Evolutionary conservation across 202 grass and related monocot genomes (phyloP).

Genomic region (Cymbopogon flexuosus): DNA sequence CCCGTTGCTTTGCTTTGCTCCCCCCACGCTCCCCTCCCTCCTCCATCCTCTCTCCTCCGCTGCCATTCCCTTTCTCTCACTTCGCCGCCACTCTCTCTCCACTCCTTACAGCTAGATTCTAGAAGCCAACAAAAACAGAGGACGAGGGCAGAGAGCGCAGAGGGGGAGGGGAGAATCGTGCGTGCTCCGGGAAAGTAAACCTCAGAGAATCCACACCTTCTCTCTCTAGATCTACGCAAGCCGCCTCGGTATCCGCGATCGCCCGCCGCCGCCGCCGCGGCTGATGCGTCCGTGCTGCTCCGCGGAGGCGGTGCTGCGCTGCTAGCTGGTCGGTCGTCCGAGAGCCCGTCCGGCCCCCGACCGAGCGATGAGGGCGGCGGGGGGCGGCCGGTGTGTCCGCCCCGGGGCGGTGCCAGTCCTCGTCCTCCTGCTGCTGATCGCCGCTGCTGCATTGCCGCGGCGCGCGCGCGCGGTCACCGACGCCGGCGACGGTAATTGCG

Average conservation of each 20-base stretch:
- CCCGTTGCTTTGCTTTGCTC: too few species aligned
- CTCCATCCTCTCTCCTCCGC: too few species aligned
- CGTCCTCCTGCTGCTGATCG: constrained; percentile 22
- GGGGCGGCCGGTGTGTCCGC: not conserved
- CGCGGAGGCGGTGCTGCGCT: not conserved
- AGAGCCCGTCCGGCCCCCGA: not conserved
- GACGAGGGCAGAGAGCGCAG: not conserved
- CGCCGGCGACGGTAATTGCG: constrained; percentile 37
- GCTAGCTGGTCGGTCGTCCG: not conserved
- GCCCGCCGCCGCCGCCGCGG: not conserved
- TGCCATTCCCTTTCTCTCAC: too few species aligned
- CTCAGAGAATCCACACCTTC: not conserved
- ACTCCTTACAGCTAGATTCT: too few species aligned
- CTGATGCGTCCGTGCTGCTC: not conserved
- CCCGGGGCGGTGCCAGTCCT: not conserved
- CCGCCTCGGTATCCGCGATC: constrained; percentile 35
- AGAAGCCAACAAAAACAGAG: constrained; percentile 26
- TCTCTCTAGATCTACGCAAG: constrained; percentile 46
- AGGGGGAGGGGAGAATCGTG: not conserved
- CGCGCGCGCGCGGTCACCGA: constrained; percentile 34
- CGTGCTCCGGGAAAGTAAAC: constrained; percentile 20
- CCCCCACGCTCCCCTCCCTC: too few species aligned
- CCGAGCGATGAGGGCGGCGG: constrained; percentile 26
- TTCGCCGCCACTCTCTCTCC: too few species aligned
- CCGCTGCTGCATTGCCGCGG: constrained; percentile 34